Evolutionary conservation across 2,329 filamentous ascomycete genomes (phyloP), one percentile per base, ranked within the genome.

Genomic region (Rutstroemia sp.): DNA sequence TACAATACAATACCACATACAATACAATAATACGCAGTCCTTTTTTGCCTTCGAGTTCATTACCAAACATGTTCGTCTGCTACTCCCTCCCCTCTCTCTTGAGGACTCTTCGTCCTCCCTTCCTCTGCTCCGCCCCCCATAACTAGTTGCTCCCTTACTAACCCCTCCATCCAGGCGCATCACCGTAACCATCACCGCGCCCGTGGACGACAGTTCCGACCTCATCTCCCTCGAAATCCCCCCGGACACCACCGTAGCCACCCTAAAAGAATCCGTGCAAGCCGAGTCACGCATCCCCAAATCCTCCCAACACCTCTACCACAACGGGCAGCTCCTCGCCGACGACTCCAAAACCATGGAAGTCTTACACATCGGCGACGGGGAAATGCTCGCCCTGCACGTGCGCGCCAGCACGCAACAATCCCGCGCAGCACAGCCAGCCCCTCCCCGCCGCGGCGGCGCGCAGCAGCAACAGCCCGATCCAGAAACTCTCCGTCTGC

Each of bases 371-470:
- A 87, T 99, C 65, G 82, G 78, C 49, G 89, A 97, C 73, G 90
- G 90, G 55, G 94, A 96, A 68, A 92, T 99, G 88, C 76, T 99
- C 62, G 90, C 88, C 30, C 81, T 97, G 64, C 88, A 95, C 69
- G 86, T 96, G 58, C 73, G 82, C 59, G 78, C 83, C 71, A 40
- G 63, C 64, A 69, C 58, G 40, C 63, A 65, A 55, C 72, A 70
- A 60, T 64, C 72, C 72, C 51, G 72, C 69, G 55, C 69, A 72
- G 46, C 51, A 70, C 69, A 72, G 46, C 51, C 70, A 61, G 39
- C 55, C 61, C 42, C n/a, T 4, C 42, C 52, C n/a, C 44, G 42
- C 17, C 42, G 45, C n/a, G 45, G 42, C 21, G 36, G 54, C 38
- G 57, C 54, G n/a, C 73, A 70, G 45, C 59, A 64, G 57, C 60